These are phyloP conservation scores for Stereocaulon alpinum DNA, from an alignment of 495 filamentous ascomycete genomes.

Conservation along the genomic window DNA sequence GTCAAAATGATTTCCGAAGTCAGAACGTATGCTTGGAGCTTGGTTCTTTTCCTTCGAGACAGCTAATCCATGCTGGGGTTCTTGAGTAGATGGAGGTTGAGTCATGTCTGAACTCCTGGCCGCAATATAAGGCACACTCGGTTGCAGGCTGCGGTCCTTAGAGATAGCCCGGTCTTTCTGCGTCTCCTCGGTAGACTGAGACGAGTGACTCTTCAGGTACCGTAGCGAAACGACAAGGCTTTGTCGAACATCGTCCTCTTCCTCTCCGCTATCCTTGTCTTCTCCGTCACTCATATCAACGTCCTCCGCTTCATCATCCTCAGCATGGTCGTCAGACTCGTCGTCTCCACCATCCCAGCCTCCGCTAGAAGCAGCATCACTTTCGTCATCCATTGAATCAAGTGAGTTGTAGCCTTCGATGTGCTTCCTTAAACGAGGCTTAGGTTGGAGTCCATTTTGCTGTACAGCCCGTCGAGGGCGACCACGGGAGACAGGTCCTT, in stretches of 20 bases:
- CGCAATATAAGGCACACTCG: neutral
- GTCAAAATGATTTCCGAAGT: neutral
- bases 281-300: conserved; percentile 27
- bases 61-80: neutral
- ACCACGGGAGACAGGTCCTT: conserved; percentile 26
- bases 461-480: conserved; percentile 11
- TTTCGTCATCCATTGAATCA: conserved; percentile 53
- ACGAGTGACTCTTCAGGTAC: conserved; percentile 24
- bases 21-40: neutral
- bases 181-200: neutral
- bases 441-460: conserved; percentile 1
- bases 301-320: conserved; percentile 44
- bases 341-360: conserved; percentile 44
- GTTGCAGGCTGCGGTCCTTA: neutral
- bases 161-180: neutral
- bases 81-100: neutral
- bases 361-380: conserved; percentile 39
- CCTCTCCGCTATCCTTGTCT: conserved; percentile 22
- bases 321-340: conserved; percentile 44
- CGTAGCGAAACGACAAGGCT: conserved; percentile 60
- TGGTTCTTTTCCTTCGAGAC: neutral
- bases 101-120: neutral
- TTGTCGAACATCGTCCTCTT: conserved; percentile 18
- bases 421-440: neutral
- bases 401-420: conserved; percentile 33